These are phyloP conservation scores for Novymonas esmeraldas DNA, from an alignment of 208 protist species.

Conservation along the genomic window DNA sequence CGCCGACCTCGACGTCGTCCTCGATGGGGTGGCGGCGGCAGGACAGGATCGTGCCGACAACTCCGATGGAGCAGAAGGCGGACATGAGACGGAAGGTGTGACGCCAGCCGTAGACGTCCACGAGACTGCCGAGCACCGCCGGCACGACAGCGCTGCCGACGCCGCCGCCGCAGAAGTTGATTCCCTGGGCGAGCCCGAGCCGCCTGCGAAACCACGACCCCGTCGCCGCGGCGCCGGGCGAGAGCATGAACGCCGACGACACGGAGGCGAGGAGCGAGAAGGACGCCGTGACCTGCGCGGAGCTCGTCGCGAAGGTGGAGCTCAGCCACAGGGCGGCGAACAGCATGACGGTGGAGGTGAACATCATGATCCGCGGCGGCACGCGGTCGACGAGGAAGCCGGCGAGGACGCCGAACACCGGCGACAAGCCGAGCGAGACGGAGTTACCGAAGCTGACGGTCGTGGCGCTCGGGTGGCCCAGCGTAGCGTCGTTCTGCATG, in stretches of 20 bases:
- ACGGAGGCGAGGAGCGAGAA: slow-evolving; percentile 82
- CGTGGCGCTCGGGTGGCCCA: slow-evolving; percentile 69
- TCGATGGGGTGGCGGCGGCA: slow-evolving; percentile 52
- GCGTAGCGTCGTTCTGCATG: slow-evolving; percentile 72
- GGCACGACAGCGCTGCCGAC: slow-evolving; percentile 75
- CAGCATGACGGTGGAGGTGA: slow-evolving; percentile 50
- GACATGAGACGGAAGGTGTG: slow-evolving; percentile 84
- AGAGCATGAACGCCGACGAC: slow-evolving; percentile 77
- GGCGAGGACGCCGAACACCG: slow-evolving; percentile 71
- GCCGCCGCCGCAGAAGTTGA: slow-evolving; percentile 80
- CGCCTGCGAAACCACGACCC: slow-evolving; percentile 71
- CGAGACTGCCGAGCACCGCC: slow-evolving; percentile 60
- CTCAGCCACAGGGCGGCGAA: slow-evolving; percentile 70
- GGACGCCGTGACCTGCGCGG: slow-evolving; percentile 59
- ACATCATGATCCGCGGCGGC: slow-evolving; percentile 75
- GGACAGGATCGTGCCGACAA: slow-evolving; percentile 69
- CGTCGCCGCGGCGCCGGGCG: slow-evolving; percentile 70
- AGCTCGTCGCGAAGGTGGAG: slow-evolving; percentile 60
- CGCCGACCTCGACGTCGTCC: slow-evolving; percentile 26
- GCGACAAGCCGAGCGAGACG: slow-evolving; percentile 71
- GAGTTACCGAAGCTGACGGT: slow-evolving; percentile 81
- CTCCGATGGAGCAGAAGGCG: slow-evolving; percentile 71
- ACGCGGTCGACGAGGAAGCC: slow-evolving; percentile 79
- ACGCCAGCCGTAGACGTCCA: slow-evolving; percentile 79
- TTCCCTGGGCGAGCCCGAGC: slow-evolving; percentile 69